Base-by-base conservation (phyloP, 106 monocot genomes). In the Iris macrosiphon region DNA sequence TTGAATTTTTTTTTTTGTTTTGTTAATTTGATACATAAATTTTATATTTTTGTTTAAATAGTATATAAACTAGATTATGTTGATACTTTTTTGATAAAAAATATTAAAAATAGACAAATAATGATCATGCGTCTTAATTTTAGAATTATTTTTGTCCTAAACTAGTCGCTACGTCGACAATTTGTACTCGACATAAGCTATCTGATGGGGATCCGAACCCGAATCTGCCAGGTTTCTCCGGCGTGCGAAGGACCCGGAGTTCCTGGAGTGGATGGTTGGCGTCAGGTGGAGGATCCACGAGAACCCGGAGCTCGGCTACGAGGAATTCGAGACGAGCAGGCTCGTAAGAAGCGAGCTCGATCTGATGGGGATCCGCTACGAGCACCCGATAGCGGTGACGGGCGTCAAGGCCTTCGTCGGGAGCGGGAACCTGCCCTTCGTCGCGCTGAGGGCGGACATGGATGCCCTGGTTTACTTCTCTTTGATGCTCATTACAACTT, bases 401-500 rank as follows among this genome's bases (percentile, higher is more conserved):
- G 74, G 74, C 13, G 10, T 74, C 15, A 53, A 61, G 6, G 74
- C 59, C 7, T 41, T 58, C 20, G 16, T 74, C 3, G 67, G 66
- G 15, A 37, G 12, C 26, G 74, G 74, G 1, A 1, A 4, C 4
- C 22, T 28, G 6, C 71, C 71, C 24, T 55, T 72, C 17, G 53
- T 66, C 0, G 59, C 66, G 6, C 31, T 67, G 8, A 45, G 67
- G 6, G 67, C 67, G 8, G 74, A 74, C 29, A 72, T 72, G 63
- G 71, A 72, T 27, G 74, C 60, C 16, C 59, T 66, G 17, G 94
- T 89, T 39, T 23, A n/a, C n/a, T n/a, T n/a, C n/a, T n/a, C n/a
- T n/a, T n/a, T n/a, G n/a, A n/a, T n/a, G n/a, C n/a, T n/a, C n/a
- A n/a, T n/a, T n/a, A n/a, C n/a, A n/a, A n/a, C 7, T 48, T 22